Percentiles rank a stretch among this genome's conserved stretches.
These are phyloP conservation scores for Erythrophleum ivorense DNA, from an alignment of 331 rosid species.

Conservation along the genomic window DNA sequence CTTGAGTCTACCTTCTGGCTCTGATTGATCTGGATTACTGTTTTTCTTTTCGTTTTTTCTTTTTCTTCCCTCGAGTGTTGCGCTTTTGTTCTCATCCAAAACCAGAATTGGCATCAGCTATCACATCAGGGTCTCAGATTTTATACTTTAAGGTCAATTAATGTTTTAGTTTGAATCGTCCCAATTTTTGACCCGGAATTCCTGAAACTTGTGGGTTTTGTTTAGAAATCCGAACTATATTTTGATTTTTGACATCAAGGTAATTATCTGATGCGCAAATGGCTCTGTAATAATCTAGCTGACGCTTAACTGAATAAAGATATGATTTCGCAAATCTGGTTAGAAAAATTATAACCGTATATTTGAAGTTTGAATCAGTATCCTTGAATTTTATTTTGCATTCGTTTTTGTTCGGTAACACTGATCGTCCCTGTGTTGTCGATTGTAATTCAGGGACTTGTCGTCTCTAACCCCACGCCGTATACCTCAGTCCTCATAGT, in stretches of 20 bases:
- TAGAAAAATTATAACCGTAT: not conserved
- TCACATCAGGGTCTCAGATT: constrained; percentile 5
- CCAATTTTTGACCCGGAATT: not conserved
- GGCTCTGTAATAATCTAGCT: not conserved
- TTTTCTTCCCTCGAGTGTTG: not conserved
- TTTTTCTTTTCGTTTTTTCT: not conserved
- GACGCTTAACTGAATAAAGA: constrained; percentile 1
- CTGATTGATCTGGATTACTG: not conserved
- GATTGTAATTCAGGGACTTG: not conserved
- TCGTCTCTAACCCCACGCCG: not conserved
- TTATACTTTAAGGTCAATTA: not conserved
- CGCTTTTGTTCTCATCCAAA: not conserved
- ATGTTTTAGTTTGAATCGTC: not conserved
- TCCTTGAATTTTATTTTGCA: not conserved
- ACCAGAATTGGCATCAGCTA: constrained; percentile 22
- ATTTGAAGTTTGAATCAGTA: not conserved
- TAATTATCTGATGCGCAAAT: not conserved
- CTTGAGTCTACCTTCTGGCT: not conserved
- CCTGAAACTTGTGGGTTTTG: constrained; percentile 3
- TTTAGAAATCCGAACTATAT: not conserved
- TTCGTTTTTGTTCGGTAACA: not conserved
- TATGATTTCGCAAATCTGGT: not conserved
- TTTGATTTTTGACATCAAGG: not conserved
- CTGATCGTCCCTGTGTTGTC: not conserved
- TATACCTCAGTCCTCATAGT: not conserved